phyloP scores from a whole-genome alignment of 495 filamentous ascomycete species.

The Daldinia bambusicola region DNA sequence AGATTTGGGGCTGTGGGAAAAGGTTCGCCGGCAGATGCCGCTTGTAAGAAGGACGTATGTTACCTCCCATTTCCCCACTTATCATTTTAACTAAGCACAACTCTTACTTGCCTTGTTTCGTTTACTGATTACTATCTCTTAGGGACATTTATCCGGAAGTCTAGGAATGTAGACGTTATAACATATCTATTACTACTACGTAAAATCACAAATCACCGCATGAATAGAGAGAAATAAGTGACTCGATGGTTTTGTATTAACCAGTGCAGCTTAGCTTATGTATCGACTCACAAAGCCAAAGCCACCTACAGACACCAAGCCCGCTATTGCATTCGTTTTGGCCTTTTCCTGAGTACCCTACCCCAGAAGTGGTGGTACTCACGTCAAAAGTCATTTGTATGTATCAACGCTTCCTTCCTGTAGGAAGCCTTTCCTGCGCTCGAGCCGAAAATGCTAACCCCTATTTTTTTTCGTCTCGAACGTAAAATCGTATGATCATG shows the following conservation, averaged over 20 bases:
- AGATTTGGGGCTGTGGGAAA: constrained; percentile 56
- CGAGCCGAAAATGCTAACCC: constrained; percentile 9
- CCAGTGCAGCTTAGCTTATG: constrained; percentile 19
- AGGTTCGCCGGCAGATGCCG: constrained; percentile 69
- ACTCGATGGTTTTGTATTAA: constrained; percentile 37
- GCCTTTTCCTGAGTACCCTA: background rate
- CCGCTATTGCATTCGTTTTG: background rate
- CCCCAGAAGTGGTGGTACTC: background rate
- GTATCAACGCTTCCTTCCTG: constrained; percentile 18
- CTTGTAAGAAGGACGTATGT: constrained; percentile 62
- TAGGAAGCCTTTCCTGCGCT: constrained; percentile 14
- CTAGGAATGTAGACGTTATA: constrained; percentile 38
- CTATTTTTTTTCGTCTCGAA: constrained; percentile 27
- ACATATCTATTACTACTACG: background rate
- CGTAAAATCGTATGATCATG: constrained; percentile 32
- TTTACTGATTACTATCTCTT: constrained; percentile 2
- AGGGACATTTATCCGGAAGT: constrained; percentile 72
- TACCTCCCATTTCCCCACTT: background rate
- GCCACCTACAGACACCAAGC: constrained; percentile 28
- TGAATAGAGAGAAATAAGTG: constrained; percentile 5
- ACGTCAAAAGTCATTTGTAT: background rate
- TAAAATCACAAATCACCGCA: background rate
- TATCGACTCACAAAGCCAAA: constrained; percentile 26
- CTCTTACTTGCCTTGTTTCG: background rate
- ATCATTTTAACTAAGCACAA: background rate